Evolutionary conservation across 2,329 filamentous ascomycete genomes (phyloP), one percentile per base, ranked within the genome.

Genomic region (Aspergillus aculeatinus): DNA sequence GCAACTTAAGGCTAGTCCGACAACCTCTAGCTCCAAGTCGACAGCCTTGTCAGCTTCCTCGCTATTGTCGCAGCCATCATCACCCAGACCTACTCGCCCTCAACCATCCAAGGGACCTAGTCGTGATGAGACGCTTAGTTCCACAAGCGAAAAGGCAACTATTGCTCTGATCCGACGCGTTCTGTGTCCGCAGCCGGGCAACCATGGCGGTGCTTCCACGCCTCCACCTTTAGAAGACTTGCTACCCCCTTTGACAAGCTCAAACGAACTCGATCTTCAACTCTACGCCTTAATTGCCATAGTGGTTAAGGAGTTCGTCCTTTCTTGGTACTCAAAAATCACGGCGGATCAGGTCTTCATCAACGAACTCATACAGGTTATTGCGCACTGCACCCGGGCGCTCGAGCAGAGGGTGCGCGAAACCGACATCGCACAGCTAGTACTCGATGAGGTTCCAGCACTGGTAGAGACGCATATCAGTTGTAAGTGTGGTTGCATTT

Each of bases 201-300:
- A 65, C 54, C 75, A 82, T 61, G 79, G 79, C 39, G 59, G 63
- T 47, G 77, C 79, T 60, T 78, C 77, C 81, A 89, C 77, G 67
- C 84, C 83, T 49, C 81, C 81, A 69, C 85, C 91, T 52, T 88
- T 96, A 67, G 87, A 96, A 61, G 89, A 93, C 67, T 81, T 96
- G 48, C 81, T 99, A 50, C 95, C 94, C 60, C 92, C 93, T 44
- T 82, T 99, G 70, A 98, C 94, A 52, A 96, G 92, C 79, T 92
- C 92, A 55, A 96, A 96, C 75, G 92, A 96, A 68, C 87, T 98
- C 61, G 95, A 99, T 75, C 80, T 96, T 59, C 90, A 99, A 77
- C 84, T 99, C 4, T 99, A 98, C 74, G 94, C 91, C 29, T 85
- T 98, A 61, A 87, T 99, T 62, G 90, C 95, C 55, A 89, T 98